Base-by-base conservation (phyloP, 75 land plant genomes). In the Azolla pinnata region DNA sequence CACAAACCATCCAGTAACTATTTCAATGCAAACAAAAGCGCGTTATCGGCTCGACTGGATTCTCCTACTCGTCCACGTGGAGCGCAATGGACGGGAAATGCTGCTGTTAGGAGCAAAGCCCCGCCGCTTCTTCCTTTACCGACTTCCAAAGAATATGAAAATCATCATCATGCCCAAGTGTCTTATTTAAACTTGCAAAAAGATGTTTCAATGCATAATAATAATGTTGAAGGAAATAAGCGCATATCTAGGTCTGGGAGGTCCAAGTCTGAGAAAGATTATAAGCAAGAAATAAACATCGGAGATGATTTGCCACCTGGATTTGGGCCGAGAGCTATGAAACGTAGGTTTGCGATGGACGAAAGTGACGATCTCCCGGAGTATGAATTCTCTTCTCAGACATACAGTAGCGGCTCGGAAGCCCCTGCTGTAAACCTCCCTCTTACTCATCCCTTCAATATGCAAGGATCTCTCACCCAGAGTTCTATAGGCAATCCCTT, bases 341-440 rank as follows among this genome's bases (percentile, higher is more conserved):
- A 54, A 7, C 17, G 29, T 1, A 53, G 52, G 35, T 48, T 50
- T 42, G 45, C 59, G 25, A 59, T 40, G 48, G 56, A 60, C 60
- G 90, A 90, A 49, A 91, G 83, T 1, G 96, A 89, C 74, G 96
- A 86, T 44, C 83, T 90, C 5, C 96, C 96, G 19, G 96, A 90
- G 57, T 90, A 82, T 63, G 81, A 83, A 33, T 90, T 86, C 56
- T 52, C 61, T 25, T 4, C 54, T 26, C 54, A 52, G 12, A 46
- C n/a, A n/a, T n/a, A n/a, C n/a, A n/a, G n/a, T n/a, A n/a, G n/a
- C n/a, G n/a, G n/a, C n/a, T n/a, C n/a, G n/a, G n/a, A n/a, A n/a
- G n/a, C n/a, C n/a, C n/a, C n/a, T n/a, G n/a, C n/a, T n/a, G n/a
- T n/a, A n/a, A n/a, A n/a, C n/a, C n/a, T n/a, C n/a, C n/a, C n/a